Evolutionary conservation across 2,329 filamentous ascomycete genomes (phyloP), one percentile per base, ranked within the genome.

Genomic region (Coniochaeta sp.): DNA sequence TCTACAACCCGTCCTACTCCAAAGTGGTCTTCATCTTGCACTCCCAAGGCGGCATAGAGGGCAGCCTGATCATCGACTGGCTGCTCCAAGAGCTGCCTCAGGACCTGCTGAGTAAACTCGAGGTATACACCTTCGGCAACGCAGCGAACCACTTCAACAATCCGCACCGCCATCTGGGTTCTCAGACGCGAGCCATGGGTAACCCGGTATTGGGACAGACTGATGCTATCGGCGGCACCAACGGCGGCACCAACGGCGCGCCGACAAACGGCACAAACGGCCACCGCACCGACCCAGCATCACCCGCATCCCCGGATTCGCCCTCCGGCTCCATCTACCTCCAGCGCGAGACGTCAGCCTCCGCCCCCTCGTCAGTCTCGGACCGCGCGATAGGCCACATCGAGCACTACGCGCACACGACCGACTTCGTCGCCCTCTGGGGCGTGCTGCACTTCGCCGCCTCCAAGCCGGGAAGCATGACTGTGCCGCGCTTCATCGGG

Each of bases 121-220:
- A 93, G 71, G 82, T 93, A 2, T 88, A 87, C 71, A 93, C 89
- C 0, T 93, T 93, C 70, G 90, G 89, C 31, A 89, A 85, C 61
- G 89, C 89, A 0, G 88, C 90, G 0, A 91, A 91, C 67, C 89
- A 93, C 71, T 93, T 91, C 76, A 92, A 92, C 71, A 91, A 91
- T 64, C 90, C 89, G 0, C 81, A 84, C 64, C 77, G 81, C 3
- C 80, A 82, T 61, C 66, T 76, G 12, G 67, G 72, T 1, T 79
- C 78, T 0, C 80, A 85, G 63, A 65, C 67, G 6, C 65, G 67
- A 5, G 71, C 75, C n/a, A 61, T 70, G n/a, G 66, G 67, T 12
- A 24, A 47, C 9, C 19, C 22, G 7, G 5, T 14, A 17, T 24
- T 9, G 38, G 38, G 38, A 17, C 65, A 3, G 38, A 36, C 12